A percentile compares a stretch with the other conserved stretches of the same genome.
These are phyloP conservation scores for Solanum tarapatanum DNA, from an alignment of 257 asterid genomes.

Conservation along the genomic window DNA sequence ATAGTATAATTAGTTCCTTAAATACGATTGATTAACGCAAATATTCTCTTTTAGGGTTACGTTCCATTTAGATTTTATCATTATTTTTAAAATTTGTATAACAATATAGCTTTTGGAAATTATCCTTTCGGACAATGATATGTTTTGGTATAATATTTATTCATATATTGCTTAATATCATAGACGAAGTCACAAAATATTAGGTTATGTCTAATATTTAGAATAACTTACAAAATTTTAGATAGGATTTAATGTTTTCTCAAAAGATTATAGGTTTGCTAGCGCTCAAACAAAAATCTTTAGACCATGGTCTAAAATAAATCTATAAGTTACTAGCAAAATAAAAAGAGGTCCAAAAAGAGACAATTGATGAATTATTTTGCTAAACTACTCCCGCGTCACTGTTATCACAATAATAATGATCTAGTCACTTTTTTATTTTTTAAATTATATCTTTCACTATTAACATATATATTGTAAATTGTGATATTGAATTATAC, in stretches of 20 bases:
- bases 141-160: too few species aligned
- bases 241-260: neutral
- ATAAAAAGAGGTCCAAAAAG: neutral
- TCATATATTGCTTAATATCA: neutral
- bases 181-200: neutral
- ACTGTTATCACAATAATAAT: neutral
- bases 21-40: neutral
- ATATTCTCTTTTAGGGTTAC: too few species aligned
- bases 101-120: neutral
- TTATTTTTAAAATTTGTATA: too few species aligned
- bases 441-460: too few species aligned
- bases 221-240: neutral
- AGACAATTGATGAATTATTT: too few species aligned
- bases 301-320: neutral
- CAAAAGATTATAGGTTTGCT: neutral
- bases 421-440: neutral
- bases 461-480: too few species aligned
- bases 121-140: neutral
- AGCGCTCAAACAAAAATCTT: neutral
- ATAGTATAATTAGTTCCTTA: neutral
- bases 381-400: neutral
- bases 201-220: neutral
- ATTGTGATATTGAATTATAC: too few species aligned
- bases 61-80: too few species aligned
- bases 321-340: neutral